These are phyloP conservation scores for Eragrostis nindensis DNA, from an alignment of 176 grass and related monocot genomes.

Conservation along the genomic window DNA sequence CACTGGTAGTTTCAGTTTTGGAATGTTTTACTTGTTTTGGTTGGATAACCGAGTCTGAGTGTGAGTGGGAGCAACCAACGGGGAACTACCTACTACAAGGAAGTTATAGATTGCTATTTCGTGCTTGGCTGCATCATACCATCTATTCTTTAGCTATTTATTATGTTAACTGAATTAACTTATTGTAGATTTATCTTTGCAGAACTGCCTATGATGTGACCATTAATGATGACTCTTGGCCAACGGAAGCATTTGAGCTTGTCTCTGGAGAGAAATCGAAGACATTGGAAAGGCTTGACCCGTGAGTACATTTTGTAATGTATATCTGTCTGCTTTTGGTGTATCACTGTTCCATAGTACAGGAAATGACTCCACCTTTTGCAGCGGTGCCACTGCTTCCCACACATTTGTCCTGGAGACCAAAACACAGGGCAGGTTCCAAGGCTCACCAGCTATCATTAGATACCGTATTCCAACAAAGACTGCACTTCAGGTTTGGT, in stretches of 20 bases:
- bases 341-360: neutral
- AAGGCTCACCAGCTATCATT: constrained; percentile 78
- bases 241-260: constrained; percentile 74
- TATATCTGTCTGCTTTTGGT: constrained; percentile 21
- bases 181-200: constrained; percentile 17
- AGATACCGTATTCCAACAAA: constrained; percentile 90
- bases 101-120: neutral
- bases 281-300: constrained; percentile 92
- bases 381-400: constrained; percentile 75
- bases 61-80: neutral
- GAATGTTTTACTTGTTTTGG: neutral
- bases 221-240: constrained; percentile 90
- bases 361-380: constrained; percentile 33
- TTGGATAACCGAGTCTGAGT: neutral
- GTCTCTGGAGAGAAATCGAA: constrained; percentile 74
- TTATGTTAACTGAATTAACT: constrained; percentile 3
- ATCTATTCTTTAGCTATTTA: neutral
- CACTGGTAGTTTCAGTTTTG: neutral
- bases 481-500: constrained; percentile 79
- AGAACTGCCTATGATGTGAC: constrained; percentile 98
- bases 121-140: neutral
- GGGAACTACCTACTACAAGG: neutral
- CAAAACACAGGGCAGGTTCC: constrained; percentile 73
- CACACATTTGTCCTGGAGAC: constrained; percentile 88
- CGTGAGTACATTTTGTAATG: constrained; percentile 58